Evolutionary conservation across 352 stramenopile species (phyloP).

Genomic region (Albugo candida): DNA sequence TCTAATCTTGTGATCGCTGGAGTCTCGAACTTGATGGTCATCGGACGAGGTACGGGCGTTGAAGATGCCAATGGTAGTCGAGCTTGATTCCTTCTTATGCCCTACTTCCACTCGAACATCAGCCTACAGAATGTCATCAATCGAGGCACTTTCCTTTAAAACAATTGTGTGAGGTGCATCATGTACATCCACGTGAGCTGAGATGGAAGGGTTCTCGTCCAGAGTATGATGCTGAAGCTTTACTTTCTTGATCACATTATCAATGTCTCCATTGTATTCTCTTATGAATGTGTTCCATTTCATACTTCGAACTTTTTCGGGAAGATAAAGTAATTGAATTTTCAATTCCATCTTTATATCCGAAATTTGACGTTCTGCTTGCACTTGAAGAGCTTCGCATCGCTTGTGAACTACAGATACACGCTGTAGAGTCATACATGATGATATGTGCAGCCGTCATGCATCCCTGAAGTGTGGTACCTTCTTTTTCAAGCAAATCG

Average conservation of each 20-base stretch:
- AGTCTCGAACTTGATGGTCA: conserved; percentile 17
- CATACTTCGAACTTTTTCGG: conserved; percentile 50
- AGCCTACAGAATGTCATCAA: not conserved
- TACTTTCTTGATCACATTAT: conserved; percentile 53
- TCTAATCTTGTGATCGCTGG: conserved; percentile 7
- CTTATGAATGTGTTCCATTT: conserved; percentile 61
- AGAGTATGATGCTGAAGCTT: conserved; percentile 4
- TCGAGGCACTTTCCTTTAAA: not conserved
- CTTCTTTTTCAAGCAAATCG: too few species aligned
- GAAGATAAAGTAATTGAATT: conserved; percentile 55
- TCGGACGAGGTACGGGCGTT: conserved; percentile 2
- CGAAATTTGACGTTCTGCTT: conserved; percentile 30
- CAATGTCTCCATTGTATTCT: conserved; percentile 51
- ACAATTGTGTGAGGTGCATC: not conserved
- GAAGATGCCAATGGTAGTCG: not conserved
- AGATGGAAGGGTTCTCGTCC: not conserved
- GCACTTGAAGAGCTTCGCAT: conserved; percentile 25
- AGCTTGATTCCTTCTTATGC: not conserved
- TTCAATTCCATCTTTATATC: conserved; percentile 60
- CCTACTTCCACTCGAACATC: not conserved
- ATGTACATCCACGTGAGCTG: not conserved
- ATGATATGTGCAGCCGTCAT: too few species aligned
- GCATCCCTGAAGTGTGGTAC: too few species aligned
- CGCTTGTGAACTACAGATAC: conserved; percentile 10
- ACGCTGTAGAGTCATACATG: too few species aligned